These are phyloP conservation scores for Geotrichum aggregatum DNA, from an alignment of 1,139 yeast genomes.

Conservation along the genomic window DNA sequence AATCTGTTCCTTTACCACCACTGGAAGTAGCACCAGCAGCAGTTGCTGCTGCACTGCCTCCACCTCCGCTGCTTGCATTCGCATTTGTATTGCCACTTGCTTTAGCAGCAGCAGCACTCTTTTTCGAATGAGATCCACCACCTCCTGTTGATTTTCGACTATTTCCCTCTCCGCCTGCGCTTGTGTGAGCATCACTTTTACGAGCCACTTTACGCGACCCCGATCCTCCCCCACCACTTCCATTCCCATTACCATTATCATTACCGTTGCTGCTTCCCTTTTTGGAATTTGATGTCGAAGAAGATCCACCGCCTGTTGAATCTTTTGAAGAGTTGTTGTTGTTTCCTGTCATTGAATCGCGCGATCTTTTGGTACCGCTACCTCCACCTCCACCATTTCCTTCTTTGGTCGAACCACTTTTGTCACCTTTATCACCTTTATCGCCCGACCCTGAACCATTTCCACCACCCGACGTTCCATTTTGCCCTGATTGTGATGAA, in stretches of 20 bases:
- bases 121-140: too few relatives aligned
- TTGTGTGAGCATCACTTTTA: constrained; percentile 15
- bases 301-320: too few relatives aligned
- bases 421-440: background rate
- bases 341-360: constrained; percentile 5
- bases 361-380: constrained; percentile 12
- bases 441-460: background rate
- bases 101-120: background rate
- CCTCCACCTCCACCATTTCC: constrained; percentile 9
- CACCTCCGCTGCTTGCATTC: too few relatives aligned
- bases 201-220: constrained; percentile 17
- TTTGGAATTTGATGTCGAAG: background rate
- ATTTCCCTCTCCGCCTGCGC: constrained; percentile 12
- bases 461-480: constrained; percentile 21
- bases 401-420: too few relatives aligned
- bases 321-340: constrained; percentile 4
- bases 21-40: background rate
- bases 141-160: constrained; percentile 1
- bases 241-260: constrained; percentile 1
- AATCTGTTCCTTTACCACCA: background rate
- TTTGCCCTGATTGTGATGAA: background rate
- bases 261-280: background rate
- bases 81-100: background rate
- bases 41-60: background rate
- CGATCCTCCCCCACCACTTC: constrained; percentile 13